Evolutionary conservation across 805 yeast species (phyloP).

Genomic region (Tanozyma kutaoensis): DNA sequence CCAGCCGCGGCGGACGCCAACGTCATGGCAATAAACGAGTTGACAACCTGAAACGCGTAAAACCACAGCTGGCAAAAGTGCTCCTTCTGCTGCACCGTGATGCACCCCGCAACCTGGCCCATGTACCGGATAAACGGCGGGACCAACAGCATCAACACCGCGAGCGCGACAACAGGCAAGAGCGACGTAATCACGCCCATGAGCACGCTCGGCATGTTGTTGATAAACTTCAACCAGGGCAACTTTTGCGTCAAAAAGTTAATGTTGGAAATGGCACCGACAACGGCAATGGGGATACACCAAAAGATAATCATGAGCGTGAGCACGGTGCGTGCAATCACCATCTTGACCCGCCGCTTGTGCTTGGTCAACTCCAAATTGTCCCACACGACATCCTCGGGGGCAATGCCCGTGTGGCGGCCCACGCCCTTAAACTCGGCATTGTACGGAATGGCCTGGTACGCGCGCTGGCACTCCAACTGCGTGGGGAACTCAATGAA

Average conservation of each 20-base stretch:
- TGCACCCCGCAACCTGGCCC: constrained; percentile 64
- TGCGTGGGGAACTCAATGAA: constrained; percentile 76
- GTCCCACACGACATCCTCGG: constrained; percentile 78
- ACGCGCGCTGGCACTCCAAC: constrained; percentile 79
- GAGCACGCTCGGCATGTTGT: constrained; percentile 55
- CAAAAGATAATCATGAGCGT: constrained; percentile 70
- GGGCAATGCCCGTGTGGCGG: constrained; percentile 51
- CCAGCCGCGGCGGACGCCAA: constrained; percentile 72
- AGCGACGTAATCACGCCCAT: constrained; percentile 82
- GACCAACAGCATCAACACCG: constrained; percentile 73
- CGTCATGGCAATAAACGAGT: constrained; percentile 78
- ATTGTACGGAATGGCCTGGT: constrained; percentile 61
- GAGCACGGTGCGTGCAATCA: constrained; percentile 50
- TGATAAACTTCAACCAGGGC: constrained; percentile 62
- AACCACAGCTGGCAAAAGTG: constrained; percentile 78
- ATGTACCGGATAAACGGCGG: constrained; percentile 72
- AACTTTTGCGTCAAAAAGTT: constrained; percentile 58
- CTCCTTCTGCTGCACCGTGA: constrained; percentile 64
- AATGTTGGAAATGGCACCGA: constrained; percentile 85
- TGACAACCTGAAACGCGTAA: constrained; percentile 83
- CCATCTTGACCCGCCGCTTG: constrained; percentile 42
- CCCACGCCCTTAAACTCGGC: constrained; percentile 26
- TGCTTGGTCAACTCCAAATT: constrained; percentile 48
- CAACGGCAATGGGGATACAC: constrained; percentile 97
- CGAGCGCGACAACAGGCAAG: constrained; percentile 70